Evolutionary conservation across 2,329 filamentous ascomycete species (phyloP), one percentile per base, ranked within the genome.

Genomic region (Scedosporium aurantiacum): DNA sequence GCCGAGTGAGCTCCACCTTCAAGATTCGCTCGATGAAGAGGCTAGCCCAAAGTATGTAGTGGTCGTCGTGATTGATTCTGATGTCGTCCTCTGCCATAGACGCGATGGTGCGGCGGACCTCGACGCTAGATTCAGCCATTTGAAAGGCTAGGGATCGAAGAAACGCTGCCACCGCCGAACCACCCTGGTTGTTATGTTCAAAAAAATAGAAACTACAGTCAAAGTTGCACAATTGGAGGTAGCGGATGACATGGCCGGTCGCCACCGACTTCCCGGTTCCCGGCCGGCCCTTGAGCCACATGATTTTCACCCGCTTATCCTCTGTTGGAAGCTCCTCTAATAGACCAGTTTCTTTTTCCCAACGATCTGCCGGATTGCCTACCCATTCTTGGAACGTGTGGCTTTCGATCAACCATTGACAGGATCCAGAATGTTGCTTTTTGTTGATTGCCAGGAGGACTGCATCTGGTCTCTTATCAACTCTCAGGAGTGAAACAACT

Each of bases 131-230:
- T 45, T 64, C 58, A 3, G 67, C 66, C 66, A 68, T 68, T 32
- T 68, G 67, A n/a, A 62, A 64, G 2, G 67, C 67, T 25, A 68
- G 58, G 1, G 65, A 67, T 41, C 65, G 23, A 1, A 68, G 60
- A 10, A 68, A 52, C 4, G 40, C 47, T 2, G 62, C 52, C 32
- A 62, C 45, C 27, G 25, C 66, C 2, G 62, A 47, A 14, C n/a
- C 43, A 12, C 16, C 55, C 60, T 66, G 65, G 43, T 69, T 64
- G 23, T 65, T 64, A 59, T 63, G 64, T n/a, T 65, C 65, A 62
- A 70, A 71, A 61, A 70, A 70, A 62, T 66, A 69, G 59, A 68
- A 70, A 50, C 63, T 64, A 52, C 66, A 68, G 55, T 70, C 66
- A 2, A 65, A 27, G 41, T 67, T 63, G 59, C 56, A 62, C 7